Evolutionary conservation across 176 grass and related monocot species (phyloP).

Genomic region (Hyparrhenia diplandra): DNA sequence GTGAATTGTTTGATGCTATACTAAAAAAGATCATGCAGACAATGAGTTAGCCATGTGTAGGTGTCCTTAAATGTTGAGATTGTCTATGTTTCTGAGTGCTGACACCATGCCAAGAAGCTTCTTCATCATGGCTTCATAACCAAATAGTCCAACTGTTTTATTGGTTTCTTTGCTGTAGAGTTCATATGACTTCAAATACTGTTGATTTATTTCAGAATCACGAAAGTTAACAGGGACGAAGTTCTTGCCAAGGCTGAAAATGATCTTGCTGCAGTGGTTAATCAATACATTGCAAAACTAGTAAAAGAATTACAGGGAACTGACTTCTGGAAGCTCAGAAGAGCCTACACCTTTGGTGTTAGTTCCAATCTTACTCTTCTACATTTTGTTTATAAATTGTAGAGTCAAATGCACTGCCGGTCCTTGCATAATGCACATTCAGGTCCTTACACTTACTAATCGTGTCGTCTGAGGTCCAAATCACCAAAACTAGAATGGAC

Average conservation of each 20-base stretch:
- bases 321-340: conserved; percentile 98
- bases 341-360: conserved; percentile 89
- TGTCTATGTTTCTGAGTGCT: not conserved
- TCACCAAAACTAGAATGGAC: not conserved
- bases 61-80: not conserved
- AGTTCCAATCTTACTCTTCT: conserved; percentile 29
- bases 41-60: not conserved
- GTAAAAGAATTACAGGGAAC: conserved; percentile 89
- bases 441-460: not conserved
- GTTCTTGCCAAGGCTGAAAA: conserved; percentile 88
- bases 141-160: not conserved
- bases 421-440: not conserved
- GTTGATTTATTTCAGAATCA: conserved; percentile 63
- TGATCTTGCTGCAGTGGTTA: conserved; percentile 76
- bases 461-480: not conserved
- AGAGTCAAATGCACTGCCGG: not conserved
- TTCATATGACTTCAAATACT: conserved; percentile 25
- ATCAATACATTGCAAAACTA: conserved; percentile 78
- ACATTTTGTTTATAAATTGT: conserved; percentile 10
- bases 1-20: not conserved
- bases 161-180: conserved; percentile 18
- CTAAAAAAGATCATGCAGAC: conserved; percentile 5
- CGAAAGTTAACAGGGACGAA: conserved; percentile 78
- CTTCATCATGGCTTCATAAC: not conserved
- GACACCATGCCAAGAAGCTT: not conserved